phyloP scores from a whole-genome alignment of 2,329 filamentous ascomycete genomes.

The Stagonosporopsis vannaccii region DNA sequence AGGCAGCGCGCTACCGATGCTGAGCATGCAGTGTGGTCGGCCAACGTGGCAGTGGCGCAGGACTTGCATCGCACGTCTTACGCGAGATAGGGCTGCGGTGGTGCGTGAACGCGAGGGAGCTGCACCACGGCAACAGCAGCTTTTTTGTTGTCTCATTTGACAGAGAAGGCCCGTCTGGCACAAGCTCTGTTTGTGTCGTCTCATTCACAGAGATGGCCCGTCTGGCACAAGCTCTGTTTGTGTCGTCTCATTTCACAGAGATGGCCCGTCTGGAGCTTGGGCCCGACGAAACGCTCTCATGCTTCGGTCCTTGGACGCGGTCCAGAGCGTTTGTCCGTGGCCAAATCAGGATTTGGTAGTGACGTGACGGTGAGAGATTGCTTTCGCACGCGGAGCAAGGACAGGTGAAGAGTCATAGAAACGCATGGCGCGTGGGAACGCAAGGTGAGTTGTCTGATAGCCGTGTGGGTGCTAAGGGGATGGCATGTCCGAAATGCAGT shows the following conservation, averaged over 20 bases:
- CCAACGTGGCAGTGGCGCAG: constrained; percentile 43
- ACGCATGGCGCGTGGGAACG: constrained; percentile 38
- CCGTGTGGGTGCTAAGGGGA: constrained; percentile 33
- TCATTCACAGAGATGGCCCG: neutral
- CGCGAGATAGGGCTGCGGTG: constrained; percentile 37
- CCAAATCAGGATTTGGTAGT: constrained; percentile 5
- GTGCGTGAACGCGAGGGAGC: constrained; percentile 34
- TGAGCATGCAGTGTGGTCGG: constrained; percentile 42
- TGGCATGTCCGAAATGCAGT: constrained; percentile 36
- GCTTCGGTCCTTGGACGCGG: constrained; percentile 5
- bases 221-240: constrained; percentile 7
- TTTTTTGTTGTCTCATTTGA: constrained; percentile 6
- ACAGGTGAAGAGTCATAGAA: constrained; percentile 39
- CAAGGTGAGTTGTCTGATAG: constrained; percentile 50
- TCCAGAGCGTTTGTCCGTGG: constrained; percentile 1
- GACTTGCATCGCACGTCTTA: constrained; percentile 20
- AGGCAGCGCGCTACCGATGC: constrained; percentile 17
- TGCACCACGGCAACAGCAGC: constrained; percentile 20
- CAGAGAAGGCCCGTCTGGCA: neutral
- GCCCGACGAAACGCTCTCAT: neutral
- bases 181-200: constrained; percentile 8
- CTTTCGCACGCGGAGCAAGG: constrained; percentile 40
- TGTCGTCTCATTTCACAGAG: constrained; percentile 2
- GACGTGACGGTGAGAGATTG: constrained; percentile 6
- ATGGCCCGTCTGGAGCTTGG: constrained; percentile 7